A percentile compares a stretch with the other conserved stretches of the same genome.
phyloP scores from a whole-genome alignment of 768 basidiomycete genomes.

The Kwoniella botswanensis region DNA sequence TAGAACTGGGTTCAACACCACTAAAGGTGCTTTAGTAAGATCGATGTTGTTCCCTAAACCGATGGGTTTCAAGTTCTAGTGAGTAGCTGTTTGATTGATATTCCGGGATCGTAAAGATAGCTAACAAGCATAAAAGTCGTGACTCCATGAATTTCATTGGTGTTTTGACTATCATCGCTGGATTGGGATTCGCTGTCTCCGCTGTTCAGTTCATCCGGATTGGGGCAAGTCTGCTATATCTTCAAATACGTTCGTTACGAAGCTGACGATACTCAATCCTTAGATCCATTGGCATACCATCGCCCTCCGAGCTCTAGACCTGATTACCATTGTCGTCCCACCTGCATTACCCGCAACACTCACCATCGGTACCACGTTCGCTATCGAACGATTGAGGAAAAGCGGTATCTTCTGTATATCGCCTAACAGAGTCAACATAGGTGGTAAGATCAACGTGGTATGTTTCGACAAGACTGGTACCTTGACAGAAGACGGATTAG shows the following conservation, averaged over 20 bases:
- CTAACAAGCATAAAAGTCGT: constrained; percentile 35
- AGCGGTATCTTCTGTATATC: constrained; percentile 93
- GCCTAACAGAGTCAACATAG: constrained; percentile 91
- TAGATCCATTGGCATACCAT: constrained; percentile 91
- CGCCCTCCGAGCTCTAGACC: constrained; percentile 84
- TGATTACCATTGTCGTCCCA: constrained; percentile 96
- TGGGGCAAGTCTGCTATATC: constrained; percentile 65
- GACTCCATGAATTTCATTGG: constrained; percentile 72
- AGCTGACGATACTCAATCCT: constrained; percentile 7
- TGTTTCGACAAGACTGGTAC: constrained; percentile 99
- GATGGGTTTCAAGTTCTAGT: constrained; percentile 98
- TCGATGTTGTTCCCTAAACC: constrained; percentile 99
- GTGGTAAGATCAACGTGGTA: constrained; percentile 93
- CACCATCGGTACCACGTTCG: constrained; percentile 96
- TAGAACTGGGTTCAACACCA: constrained; percentile 93
- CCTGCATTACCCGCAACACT: constrained; percentile 96
- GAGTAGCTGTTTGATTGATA: constrained; percentile 60
- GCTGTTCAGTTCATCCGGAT: constrained; percentile 89
- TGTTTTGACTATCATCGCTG: constrained; percentile 88
- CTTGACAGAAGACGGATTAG: constrained; percentile 94
- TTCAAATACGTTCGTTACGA: background rate
- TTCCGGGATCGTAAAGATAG: background rate
- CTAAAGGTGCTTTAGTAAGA: constrained; percentile 91
- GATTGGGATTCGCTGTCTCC: constrained; percentile 86
- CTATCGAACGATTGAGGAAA: constrained; percentile 83